Conservation (phyloP, 1,284 basidiomycete species). For the Tremellales sp. region DNA sequence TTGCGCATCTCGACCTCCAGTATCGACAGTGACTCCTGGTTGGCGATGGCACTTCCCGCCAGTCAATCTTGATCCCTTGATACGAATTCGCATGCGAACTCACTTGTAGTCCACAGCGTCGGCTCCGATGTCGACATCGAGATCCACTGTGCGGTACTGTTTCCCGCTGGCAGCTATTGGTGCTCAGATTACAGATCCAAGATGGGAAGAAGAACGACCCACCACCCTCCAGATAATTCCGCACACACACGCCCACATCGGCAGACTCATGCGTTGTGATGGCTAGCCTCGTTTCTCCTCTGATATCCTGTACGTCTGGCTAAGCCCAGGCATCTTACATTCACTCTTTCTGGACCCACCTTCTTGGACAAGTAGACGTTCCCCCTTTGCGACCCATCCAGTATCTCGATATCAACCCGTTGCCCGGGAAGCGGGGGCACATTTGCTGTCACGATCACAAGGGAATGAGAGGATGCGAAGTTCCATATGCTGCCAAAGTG, state of each 20-base stretch:
- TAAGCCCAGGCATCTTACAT: not conserved
- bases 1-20: constrained; percentile 98
- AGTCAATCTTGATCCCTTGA: not conserved
- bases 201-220: constrained; percentile 41
- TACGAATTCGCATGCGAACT: constrained; percentile 30
- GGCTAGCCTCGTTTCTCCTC: constrained; percentile 85
- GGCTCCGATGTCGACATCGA: constrained; percentile 96
- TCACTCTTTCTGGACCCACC: constrained; percentile 23
- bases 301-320: constrained; percentile 57
- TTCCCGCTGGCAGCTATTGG: constrained; percentile 40
- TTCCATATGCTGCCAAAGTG: constrained; percentile 79
- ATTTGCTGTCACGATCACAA: constrained; percentile 93
- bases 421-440: constrained; percentile 67
- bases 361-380: constrained; percentile 91
- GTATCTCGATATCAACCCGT: constrained; percentile 86
- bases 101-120: constrained; percentile 99
- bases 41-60: constrained; percentile 79
- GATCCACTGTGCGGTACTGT: constrained; percentile 68
- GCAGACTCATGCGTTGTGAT: constrained; percentile 91
- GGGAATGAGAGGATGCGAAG: constrained; percentile 73
- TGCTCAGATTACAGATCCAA: not conserved
- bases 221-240: constrained; percentile 71
- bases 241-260: constrained; percentile 93
- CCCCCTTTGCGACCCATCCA: constrained; percentile 80
- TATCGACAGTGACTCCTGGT: constrained; percentile 92